phyloP scores from a whole-genome alignment of 2,329 filamentous ascomycete species.

The Trichoderma brevicompactum region DNA sequence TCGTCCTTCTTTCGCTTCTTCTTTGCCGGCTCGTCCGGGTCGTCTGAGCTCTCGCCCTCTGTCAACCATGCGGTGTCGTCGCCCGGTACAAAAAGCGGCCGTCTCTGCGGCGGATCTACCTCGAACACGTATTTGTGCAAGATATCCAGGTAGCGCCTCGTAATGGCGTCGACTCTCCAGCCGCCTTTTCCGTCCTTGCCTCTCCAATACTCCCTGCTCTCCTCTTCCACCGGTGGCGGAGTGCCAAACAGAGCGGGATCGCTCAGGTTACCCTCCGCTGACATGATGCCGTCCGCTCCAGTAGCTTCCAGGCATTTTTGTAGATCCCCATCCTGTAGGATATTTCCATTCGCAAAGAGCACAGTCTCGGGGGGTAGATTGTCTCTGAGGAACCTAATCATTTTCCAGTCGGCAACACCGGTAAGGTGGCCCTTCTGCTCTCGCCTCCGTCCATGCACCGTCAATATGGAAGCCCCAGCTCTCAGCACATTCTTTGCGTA shows the following conservation, averaged over 20 bases:
- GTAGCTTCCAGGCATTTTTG: slow-evolving; percentile 78
- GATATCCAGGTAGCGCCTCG: slow-evolving; percentile 88
- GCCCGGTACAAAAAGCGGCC: slow-evolving; percentile 73
- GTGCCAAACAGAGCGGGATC: slow-evolving; percentile 85
- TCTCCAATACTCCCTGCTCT: slow-evolving; percentile 84
- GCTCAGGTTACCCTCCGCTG: slow-evolving; percentile 90
- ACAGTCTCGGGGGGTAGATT: slow-evolving; percentile 85
- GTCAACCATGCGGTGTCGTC: slow-evolving; percentile 55
- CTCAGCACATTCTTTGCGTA: slow-evolving; percentile 87
- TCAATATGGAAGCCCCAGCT: slow-evolving; percentile 90
- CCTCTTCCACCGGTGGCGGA: slow-evolving; percentile 64
- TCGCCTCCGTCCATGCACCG: slow-evolving; percentile 84
- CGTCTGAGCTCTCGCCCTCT: slow-evolving; percentile 39
- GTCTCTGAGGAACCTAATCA: slow-evolving; percentile 80
- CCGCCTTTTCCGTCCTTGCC: slow-evolving; percentile 79
- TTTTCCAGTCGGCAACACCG: slow-evolving; percentile 88
- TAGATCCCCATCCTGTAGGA: slow-evolving; percentile 79
- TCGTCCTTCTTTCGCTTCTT: slow-evolving; percentile 52
- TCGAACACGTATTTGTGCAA: slow-evolving; percentile 78
- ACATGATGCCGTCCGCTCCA: slow-evolving; percentile 92
- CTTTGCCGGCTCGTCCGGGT: slow-evolving; percentile 53
- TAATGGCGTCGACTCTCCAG: slow-evolving; percentile 84
- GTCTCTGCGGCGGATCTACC: slow-evolving; percentile 65
- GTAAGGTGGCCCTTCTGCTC: slow-evolving; percentile 98
- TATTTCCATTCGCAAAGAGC: slow-evolving; percentile 95